Percentiles rank a stretch among this genome's conserved stretches.
Evolutionary conservation across 176 grass and related monocot genomes (phyloP).

Genomic region (Alopecurus myosuroides): DNA sequence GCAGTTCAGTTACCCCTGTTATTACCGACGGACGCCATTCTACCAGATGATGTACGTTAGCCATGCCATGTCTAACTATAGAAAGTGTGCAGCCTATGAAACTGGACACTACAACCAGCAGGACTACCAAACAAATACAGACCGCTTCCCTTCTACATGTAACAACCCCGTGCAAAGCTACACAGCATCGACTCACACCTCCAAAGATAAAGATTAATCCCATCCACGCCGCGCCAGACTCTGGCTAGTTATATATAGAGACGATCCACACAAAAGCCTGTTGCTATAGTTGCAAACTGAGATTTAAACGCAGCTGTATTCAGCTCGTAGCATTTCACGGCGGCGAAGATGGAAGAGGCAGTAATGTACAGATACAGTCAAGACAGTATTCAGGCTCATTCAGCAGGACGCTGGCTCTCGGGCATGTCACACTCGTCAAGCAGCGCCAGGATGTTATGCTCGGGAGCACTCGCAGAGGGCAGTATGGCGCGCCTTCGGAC

Average conservation of each 20-base stretch:
- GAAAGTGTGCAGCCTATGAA: no score
- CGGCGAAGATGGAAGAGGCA: background rate
- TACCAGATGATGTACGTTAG: no score
- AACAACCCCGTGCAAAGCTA: no score
- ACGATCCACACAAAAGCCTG: constrained; percentile 3
- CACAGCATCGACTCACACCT: no score
- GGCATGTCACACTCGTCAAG: constrained; percentile 57
- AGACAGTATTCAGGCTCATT: constrained; percentile 17
- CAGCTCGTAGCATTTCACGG: constrained; percentile 6
- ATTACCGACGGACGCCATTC: no score
- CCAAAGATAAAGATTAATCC: no score
- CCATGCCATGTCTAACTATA: no score
- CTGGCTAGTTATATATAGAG: constrained; percentile 17
- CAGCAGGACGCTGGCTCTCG: constrained; percentile 23
- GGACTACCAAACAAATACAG: no score
- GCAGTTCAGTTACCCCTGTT: no score
- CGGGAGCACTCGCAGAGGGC: constrained; percentile 61
- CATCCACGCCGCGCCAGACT: no score
- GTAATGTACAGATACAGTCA: constrained; percentile 22
- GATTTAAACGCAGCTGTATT: background rate
- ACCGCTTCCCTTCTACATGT: no score
- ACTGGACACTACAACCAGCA: no score
- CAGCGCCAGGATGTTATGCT: constrained; percentile 50
- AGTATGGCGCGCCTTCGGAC: constrained; percentile 55
- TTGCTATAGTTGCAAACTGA: background rate